phyloP scores from a whole-genome alignment of 768 basidiomycete genomes.

The Mycena capillaripes region DNA sequence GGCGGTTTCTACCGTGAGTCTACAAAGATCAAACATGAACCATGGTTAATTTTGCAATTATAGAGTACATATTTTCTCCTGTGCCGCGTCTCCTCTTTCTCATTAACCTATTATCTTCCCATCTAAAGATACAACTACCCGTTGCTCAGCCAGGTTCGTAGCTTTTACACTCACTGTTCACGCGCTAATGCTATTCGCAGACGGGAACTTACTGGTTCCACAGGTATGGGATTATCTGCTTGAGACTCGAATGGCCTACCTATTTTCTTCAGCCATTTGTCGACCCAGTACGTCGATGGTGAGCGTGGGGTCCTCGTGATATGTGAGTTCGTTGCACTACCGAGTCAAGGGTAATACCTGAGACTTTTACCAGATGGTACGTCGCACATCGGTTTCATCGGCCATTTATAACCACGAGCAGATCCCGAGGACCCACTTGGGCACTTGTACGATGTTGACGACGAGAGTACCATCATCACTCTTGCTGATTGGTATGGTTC shows the following conservation, averaged over 20 bases:
- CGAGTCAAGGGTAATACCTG: background rate
- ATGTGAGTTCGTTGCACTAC: slow-evolving; percentile 16
- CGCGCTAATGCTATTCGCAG: background rate
- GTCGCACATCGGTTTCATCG: background rate
- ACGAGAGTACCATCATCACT: slow-evolving; percentile 48
- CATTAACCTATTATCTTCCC: no score
- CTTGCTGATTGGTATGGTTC: slow-evolving; percentile 27
- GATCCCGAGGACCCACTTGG: slow-evolving; percentile 47
- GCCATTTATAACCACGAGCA: background rate
- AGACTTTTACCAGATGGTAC: background rate
- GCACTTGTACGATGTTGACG: slow-evolving; percentile 47
- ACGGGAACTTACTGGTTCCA: slow-evolving; percentile 15
- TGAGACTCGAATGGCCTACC: no score
- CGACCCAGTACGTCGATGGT: background rate
- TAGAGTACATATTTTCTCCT: no score
- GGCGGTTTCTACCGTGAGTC: slow-evolving; percentile 4
- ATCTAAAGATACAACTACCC: slow-evolving; percentile 2
- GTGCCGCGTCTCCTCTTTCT: no score
- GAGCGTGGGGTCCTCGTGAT: slow-evolving; percentile 35
- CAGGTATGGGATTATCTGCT: no score
- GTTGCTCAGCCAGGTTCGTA: background rate
- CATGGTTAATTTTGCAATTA: no score
- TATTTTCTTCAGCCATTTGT: background rate
- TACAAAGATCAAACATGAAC: no score
- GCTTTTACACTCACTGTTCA: no score